Evolutionary conservation across 495 filamentous ascomycete species (phyloP), one percentile per base, ranked within the genome.

Genomic region (Sphaerosporella brunnea): DNA sequence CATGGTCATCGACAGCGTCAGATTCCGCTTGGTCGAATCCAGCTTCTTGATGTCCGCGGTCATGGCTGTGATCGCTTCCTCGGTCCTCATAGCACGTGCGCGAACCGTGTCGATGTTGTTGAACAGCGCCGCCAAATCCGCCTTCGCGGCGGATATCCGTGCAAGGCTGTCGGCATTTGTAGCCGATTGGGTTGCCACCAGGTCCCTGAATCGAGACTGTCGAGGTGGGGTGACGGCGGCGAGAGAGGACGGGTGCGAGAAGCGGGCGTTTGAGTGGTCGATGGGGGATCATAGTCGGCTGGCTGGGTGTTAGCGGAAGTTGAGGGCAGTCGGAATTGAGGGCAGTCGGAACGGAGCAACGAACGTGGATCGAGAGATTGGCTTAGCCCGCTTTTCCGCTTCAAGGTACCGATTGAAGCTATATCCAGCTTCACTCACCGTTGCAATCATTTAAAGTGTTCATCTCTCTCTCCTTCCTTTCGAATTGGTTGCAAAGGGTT

Each of bases 31-130:
- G 36, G 88, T 94, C 63, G 80, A 80, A 64, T 99, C 90, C 50
- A 99, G 70, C 55, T 88, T 78, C 65, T 99, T 99, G 64, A 99
- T 99, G 60, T 99, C 92, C 47, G 90, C 88, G 38, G 90, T 99
- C 90, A 99, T 99, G 50, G 87, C 84, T 48, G 88, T 93, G 62
- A 99, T 99, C 35, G 85, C 77, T 57, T 84, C 80, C 66, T 99
- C 92, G 9, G 90, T 94, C 69, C 84, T 77, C 54, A 85, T 72
- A 18, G 90, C 90, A 50, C 88, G 74, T 60, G 79, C 80, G 51
- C 92, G 81, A 21, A 99, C 90, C 52, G 74, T 81, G 64, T 96
- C 90, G 62, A 99, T 93, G 67, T 90, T 94, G 59, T 79, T 79
- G 70, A 99, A 93, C 36, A 99, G 74, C 47, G 81, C 76, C 4